Evolutionary conservation across 2,329 filamentous ascomycete genomes (phyloP).

Genomic region (Alternaria sp.): DNA sequence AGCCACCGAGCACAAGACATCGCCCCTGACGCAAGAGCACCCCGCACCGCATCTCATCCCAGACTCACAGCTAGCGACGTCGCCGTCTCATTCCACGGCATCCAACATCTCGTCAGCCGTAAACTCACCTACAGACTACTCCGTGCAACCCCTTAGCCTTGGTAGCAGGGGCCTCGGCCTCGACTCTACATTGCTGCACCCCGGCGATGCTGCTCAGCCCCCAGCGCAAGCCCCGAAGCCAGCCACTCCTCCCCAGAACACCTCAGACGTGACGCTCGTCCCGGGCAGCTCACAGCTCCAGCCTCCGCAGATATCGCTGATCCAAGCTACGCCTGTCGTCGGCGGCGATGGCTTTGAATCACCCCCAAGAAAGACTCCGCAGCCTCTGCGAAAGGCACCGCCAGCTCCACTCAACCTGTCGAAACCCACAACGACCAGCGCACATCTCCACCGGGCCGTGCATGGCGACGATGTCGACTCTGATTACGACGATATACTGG

Average conservation of each 20-base stretch:
- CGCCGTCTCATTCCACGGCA: constrained; percentile 38
- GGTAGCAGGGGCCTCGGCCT: constrained; percentile 32
- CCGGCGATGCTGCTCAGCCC: constrained; percentile 13
- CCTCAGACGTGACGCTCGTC: constrained; percentile 7
- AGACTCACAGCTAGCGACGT: constrained; percentile 40
- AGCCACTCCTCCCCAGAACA: constrained; percentile 19
- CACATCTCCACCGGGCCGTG: constrained; percentile 53
- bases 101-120: constrained; percentile 34
- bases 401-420: constrained; percentile 82
- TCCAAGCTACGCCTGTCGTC: constrained; percentile 47
- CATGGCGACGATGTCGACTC: constrained; percentile 72
- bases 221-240: constrained; percentile 15
- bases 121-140: constrained; percentile 43
- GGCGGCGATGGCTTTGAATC: constrained; percentile 47
- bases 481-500: constrained; percentile 80
- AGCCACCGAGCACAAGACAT: constrained; percentile 29
- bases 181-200: constrained; percentile 28
- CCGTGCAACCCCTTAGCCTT: constrained; percentile 38
- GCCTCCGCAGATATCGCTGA: constrained; percentile 46
- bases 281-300: constrained; percentile 27
- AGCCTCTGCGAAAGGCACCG: constrained; percentile 75
- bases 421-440: constrained; percentile 50
- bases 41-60: constrained; percentile 30
- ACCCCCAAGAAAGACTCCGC: constrained; percentile 38
- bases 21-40: constrained; percentile 25